Conservation (phyloP, 257 asterid genomes). For the Echites panduratus region DNA sequence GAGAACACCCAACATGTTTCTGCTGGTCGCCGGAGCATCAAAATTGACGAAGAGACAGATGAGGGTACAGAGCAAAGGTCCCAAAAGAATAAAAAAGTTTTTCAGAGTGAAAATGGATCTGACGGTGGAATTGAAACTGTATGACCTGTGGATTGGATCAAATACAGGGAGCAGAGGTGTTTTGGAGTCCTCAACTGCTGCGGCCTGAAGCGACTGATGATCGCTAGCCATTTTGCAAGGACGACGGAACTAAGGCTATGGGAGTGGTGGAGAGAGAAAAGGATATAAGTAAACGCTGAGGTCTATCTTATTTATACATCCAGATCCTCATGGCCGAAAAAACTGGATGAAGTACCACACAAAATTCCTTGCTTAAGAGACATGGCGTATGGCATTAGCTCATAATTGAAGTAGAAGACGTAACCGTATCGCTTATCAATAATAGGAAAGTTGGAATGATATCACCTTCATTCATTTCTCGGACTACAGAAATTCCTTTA, state of each 20-base stretch:
- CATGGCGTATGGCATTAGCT: neutral
- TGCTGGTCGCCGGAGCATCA: slow-evolving; percentile 33
- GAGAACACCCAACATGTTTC: slow-evolving; percentile 76
- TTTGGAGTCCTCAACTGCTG: neutral
- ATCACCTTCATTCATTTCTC: neutral
- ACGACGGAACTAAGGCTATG: neutral
- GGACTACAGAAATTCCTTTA: too few relatives aligned
- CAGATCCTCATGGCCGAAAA: neutral
- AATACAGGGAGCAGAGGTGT: slow-evolving; percentile 68
- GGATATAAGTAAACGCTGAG: neutral
- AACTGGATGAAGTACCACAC: neutral
- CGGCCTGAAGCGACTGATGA: slow-evolving; percentile 13
- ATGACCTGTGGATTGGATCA: slow-evolving; percentile 29
- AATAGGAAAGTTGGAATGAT: neutral
- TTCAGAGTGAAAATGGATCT: slow-evolving; percentile 42
- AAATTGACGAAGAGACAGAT: slow-evolving; percentile 43
- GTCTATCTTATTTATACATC: neutral
- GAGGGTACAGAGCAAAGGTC: slow-evolving; percentile 54
- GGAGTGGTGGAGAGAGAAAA: neutral
- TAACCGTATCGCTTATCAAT: neutral
- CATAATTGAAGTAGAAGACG: neutral
- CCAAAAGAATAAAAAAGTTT: slow-evolving; percentile 53
- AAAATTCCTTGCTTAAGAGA: neutral
- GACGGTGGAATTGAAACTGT: slow-evolving; percentile 23
- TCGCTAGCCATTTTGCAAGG: neutral